Percentiles rank a stretch among this genome's conserved stretches.
Evolutionary conservation across 2,329 filamentous ascomycete genomes (phyloP).

Genomic region (Ophiostoma himal-ulmi): DNA sequence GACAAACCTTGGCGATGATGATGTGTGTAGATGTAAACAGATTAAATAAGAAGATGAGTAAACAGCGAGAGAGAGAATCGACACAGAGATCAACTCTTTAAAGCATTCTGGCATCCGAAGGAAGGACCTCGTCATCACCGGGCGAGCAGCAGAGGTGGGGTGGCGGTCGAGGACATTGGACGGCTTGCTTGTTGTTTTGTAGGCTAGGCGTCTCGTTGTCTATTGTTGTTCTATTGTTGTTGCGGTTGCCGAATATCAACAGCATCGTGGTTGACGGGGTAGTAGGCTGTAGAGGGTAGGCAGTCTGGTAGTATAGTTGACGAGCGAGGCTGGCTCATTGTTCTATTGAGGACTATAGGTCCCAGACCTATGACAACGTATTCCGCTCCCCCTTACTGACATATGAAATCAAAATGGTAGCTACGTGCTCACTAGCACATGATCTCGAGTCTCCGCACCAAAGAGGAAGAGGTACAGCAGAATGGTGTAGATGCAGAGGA

Average conservation of each 20-base stretch:
- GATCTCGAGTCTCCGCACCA: not conserved
- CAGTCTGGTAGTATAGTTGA: not conserved
- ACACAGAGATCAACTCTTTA: not conserved
- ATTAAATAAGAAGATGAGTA: not conserved
- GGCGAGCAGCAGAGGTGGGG: slow-evolving; percentile 1
- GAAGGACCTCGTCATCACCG: slow-evolving; percentile 16
- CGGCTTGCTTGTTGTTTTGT: not conserved
- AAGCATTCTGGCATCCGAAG: slow-evolving; percentile 13
- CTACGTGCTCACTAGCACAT: slow-evolving; percentile 9
- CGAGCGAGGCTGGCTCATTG: not conserved
- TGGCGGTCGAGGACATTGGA: slow-evolving; percentile 7
- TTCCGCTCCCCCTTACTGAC: not conserved
- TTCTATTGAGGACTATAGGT: not conserved
- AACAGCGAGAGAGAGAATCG: not conserved
- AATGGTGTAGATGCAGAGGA: not conserved
- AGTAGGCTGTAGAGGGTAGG: not conserved
- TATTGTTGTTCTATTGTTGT: slow-evolving; percentile 4
- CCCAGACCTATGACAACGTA: not conserved
- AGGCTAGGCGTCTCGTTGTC: not conserved
- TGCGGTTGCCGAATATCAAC: not conserved
- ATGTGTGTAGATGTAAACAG: slow-evolving; percentile 2
- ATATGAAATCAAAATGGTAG: not conserved
- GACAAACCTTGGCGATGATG: not conserved
- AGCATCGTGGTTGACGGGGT: slow-evolving; percentile 11
- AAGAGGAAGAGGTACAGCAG: not conserved